Conservation (phyloP, 2,329 filamentous ascomycete genomes). For the Apiospora saccharicola region DNA sequence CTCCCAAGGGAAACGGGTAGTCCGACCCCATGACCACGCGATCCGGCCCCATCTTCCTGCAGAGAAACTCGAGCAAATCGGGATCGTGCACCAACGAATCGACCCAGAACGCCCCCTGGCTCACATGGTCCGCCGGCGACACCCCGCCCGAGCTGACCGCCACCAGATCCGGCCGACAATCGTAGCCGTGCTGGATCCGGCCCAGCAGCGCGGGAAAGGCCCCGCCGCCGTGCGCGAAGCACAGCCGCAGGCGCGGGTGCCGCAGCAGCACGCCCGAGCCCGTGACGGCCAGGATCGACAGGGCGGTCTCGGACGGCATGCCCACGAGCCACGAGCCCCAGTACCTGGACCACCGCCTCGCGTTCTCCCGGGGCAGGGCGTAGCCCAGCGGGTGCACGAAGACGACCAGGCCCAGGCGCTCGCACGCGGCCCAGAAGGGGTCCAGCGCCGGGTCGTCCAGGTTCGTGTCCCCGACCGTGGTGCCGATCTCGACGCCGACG, state of each 20-base stretch:
- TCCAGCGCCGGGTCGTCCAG: conserved; percentile 41
- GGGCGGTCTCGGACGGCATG: conserved; percentile 46
- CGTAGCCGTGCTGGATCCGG: conserved; percentile 45
- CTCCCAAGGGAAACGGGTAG: conserved; percentile 46
- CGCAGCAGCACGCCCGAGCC: conserved; percentile 40
- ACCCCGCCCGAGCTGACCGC: conserved; percentile 40
- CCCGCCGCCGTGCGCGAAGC: conserved; percentile 46
- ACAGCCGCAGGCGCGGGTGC: conserved; percentile 42
- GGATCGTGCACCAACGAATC: conserved; percentile 46
- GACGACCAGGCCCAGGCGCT: conserved; percentile 42
- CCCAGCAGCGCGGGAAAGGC: conserved; percentile 46
- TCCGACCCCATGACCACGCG: conserved; percentile 45
- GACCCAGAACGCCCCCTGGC: conserved; percentile 41
- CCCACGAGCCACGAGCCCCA: conserved; percentile 46
- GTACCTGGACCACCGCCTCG: conserved; percentile 41
- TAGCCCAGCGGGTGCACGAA: conserved; percentile 47
- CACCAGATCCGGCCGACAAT: conserved; percentile 46
- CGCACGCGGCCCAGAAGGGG: conserved; percentile 43
- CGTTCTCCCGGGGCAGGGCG: conserved; percentile 42
- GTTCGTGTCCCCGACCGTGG: conserved; percentile 41
- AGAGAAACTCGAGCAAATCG: conserved; percentile 43
- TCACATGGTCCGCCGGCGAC: conserved; percentile 41
- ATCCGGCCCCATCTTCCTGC: conserved; percentile 42
- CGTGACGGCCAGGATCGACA: conserved; percentile 43
- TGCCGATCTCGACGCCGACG: conserved; percentile 45